These are phyloP conservation scores for Achaetomium macrosporum DNA, from an alignment of 2,329 filamentous ascomycete genomes.

Conservation along the genomic window DNA sequence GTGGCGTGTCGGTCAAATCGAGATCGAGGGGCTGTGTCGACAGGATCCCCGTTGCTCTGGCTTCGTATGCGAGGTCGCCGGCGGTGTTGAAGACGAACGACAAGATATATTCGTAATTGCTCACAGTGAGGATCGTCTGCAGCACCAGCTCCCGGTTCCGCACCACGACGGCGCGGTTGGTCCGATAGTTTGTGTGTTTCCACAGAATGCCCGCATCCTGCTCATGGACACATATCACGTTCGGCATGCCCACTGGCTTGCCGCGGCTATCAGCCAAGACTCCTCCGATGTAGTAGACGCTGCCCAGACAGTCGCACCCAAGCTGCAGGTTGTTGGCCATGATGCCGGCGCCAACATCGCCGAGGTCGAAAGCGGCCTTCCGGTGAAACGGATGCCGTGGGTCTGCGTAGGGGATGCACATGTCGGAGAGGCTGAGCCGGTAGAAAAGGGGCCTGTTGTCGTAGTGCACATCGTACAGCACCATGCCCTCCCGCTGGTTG, in stretches of 20 bases:
- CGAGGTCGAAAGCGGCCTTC: slow-evolving; percentile 64
- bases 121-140: slow-evolving; percentile 62
- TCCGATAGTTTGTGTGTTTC: slow-evolving; percentile 67
- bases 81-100: slow-evolving; percentile 59
- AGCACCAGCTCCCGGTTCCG: slow-evolving; percentile 58
- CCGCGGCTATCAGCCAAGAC: slow-evolving; percentile 50
- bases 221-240: slow-evolving; percentile 64
- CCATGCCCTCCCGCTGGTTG: slow-evolving; percentile 57
- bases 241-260: slow-evolving; percentile 46
- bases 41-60: slow-evolving; percentile 61
- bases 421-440: slow-evolving; percentile 55
- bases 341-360: slow-evolving; percentile 58
- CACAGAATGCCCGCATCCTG: slow-evolving; percentile 63
- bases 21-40: slow-evolving; percentile 48
- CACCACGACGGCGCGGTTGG: slow-evolving; percentile 54
- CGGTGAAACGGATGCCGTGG: slow-evolving; percentile 56
- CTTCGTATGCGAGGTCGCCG: slow-evolving; percentile 56
- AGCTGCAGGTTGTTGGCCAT: slow-evolving; percentile 61
- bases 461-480: slow-evolving; percentile 58
- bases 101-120: slow-evolving; percentile 67
- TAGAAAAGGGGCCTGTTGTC: slow-evolving; percentile 56
- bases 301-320: slow-evolving; percentile 63
- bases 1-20: slow-evolving; percentile 43
- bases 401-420: slow-evolving; percentile 59
- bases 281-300: slow-evolving; percentile 52